These are phyloP conservation scores for Vanrija humicola DNA, from an alignment of 1,284 basidiomycete genomes.

Conservation along the genomic window DNA sequence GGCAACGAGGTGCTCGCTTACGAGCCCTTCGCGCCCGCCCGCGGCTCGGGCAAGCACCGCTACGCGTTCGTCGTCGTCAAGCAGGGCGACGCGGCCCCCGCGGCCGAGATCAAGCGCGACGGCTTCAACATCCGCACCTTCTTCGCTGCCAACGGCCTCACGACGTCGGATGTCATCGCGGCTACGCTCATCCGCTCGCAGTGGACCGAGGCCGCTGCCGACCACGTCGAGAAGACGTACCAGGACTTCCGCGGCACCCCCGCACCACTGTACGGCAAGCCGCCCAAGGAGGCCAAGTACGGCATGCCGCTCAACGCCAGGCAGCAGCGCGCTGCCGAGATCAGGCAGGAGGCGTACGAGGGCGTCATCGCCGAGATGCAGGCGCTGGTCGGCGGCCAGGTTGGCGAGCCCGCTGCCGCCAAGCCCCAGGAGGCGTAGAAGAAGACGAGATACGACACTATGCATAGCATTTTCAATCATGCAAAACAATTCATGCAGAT, in stretches of 20 bases:
- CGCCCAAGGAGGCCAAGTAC: conserved; percentile 52
- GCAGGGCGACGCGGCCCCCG: conserved; percentile 17
- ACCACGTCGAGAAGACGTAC: conserved; percentile 30
- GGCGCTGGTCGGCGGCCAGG: conserved; percentile 2
- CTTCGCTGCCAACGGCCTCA: conserved; percentile 16
- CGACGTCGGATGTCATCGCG: conserved; percentile 23
- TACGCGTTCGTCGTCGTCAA: conserved; percentile 34
- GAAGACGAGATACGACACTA: too few species aligned
- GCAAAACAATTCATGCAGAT: too few species aligned
- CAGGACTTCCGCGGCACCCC: conserved; percentile 26
- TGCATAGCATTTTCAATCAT: too few species aligned
- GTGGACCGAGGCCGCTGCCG: conserved; percentile 30
- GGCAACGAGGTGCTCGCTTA: conserved; percentile 34
- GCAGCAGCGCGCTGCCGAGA: conserved; percentile 19
- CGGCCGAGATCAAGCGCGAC: conserved; percentile 18
- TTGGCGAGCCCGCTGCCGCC: background rate
- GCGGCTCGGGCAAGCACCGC: conserved; percentile 36
- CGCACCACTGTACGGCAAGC: conserved; percentile 65
- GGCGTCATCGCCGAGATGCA: conserved; percentile 24
- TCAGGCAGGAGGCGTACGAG: conserved; percentile 30
- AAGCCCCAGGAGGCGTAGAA: too few species aligned
- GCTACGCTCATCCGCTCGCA: conserved; percentile 34
- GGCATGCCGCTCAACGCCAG: conserved; percentile 37
- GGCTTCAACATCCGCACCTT: conserved; percentile 30
- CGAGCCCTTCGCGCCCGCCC: conserved; percentile 40